These are phyloP conservation scores for Saprolegnia diclina DNA, from an alignment of 352 stramenopile species.

Conservation along the genomic window DNA sequence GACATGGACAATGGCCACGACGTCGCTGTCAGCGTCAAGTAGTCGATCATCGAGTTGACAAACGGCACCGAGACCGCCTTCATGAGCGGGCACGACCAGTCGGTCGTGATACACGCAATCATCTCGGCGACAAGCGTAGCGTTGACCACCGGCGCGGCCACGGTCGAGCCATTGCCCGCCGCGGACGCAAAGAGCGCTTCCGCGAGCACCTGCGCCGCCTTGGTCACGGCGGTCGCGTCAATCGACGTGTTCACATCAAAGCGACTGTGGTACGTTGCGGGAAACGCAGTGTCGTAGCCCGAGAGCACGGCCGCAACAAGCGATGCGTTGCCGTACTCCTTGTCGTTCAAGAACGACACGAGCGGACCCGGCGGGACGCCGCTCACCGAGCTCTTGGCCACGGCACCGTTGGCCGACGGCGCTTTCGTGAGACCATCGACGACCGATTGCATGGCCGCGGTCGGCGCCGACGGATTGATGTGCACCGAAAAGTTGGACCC, in stretches of 20 bases:
- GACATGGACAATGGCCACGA: slow-evolving; percentile 48
- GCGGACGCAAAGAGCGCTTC: slow-evolving; percentile 63
- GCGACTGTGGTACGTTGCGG: slow-evolving; percentile 54
- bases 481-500: slow-evolving; percentile 62
- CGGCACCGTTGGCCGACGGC: slow-evolving; percentile 34
- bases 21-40: slow-evolving; percentile 40
- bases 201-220: slow-evolving; percentile 65
- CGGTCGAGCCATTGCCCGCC: slow-evolving; percentile 40
- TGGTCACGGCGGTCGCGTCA: slow-evolving; percentile 44
- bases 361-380: slow-evolving; percentile 57
- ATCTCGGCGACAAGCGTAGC: slow-evolving; percentile 48
- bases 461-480: slow-evolving; percentile 48
- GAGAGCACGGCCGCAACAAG: slow-evolving; percentile 60
- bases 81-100: slow-evolving; percentile 76
- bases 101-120: slow-evolving; percentile 46
- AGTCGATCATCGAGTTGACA: slow-evolving; percentile 60
- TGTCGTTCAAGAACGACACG: slow-evolving; percentile 66
- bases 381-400: slow-evolving; percentile 17
- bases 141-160: slow-evolving; percentile 42
- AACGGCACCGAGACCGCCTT: slow-evolving; percentile 54
- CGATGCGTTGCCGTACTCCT: slow-evolving; percentile 53
- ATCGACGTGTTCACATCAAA: slow-evolving; percentile 51
- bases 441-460: slow-evolving; percentile 33
- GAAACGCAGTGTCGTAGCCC: slow-evolving; percentile 59
- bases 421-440: slow-evolving; percentile 44